These are phyloP conservation scores for Escovopsis weberi DNA, from an alignment of 2,329 filamentous ascomycete species.

Conservation along the genomic window DNA sequence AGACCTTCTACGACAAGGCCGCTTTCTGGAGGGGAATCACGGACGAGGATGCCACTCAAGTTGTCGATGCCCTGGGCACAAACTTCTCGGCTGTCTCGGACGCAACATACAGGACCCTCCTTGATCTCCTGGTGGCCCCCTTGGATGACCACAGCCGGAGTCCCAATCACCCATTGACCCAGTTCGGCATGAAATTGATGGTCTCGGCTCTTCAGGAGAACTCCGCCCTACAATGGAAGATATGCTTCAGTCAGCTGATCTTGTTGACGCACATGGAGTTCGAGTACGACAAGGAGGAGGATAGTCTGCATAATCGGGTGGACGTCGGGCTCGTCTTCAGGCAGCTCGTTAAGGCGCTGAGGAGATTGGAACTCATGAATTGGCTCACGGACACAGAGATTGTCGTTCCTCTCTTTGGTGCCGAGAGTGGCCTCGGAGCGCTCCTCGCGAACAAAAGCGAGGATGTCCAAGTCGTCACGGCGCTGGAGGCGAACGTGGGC, in stretches of 20 bases:
- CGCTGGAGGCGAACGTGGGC: constrained; percentile 43
- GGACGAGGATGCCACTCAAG: constrained; percentile 61
- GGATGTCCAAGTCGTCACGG: constrained; percentile 37
- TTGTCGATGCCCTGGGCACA: constrained; percentile 53
- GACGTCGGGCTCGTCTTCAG: constrained; percentile 57
- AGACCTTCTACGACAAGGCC: constrained; percentile 63
- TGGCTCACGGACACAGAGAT: constrained; percentile 52
- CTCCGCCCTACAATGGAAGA: constrained; percentile 53
- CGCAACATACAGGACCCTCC: constrained; percentile 37
- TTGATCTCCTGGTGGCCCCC: constrained; percentile 29
- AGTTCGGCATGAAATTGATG: constrained; percentile 61
- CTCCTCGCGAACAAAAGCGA: constrained; percentile 27
- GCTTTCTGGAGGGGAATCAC: constrained; percentile 67
- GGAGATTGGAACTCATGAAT: constrained; percentile 56
- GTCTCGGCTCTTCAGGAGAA: constrained; percentile 69
- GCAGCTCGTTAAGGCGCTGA: constrained; percentile 55
- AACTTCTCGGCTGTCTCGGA: constrained; percentile 45
- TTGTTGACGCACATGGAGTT: constrained; percentile 77
- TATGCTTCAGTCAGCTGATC: constrained; percentile 70
- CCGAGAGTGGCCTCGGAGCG: constrained; percentile 19
- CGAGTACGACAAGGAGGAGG: constrained; percentile 60
- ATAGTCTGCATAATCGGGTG: constrained; percentile 43
- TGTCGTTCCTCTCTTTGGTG: constrained; percentile 30
- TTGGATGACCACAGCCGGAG: constrained; percentile 32
- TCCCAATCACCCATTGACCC: constrained; percentile 43